Evolutionary conservation across 306 rosid species (phyloP).

Genomic region (Vigna unguiculata): DNA sequence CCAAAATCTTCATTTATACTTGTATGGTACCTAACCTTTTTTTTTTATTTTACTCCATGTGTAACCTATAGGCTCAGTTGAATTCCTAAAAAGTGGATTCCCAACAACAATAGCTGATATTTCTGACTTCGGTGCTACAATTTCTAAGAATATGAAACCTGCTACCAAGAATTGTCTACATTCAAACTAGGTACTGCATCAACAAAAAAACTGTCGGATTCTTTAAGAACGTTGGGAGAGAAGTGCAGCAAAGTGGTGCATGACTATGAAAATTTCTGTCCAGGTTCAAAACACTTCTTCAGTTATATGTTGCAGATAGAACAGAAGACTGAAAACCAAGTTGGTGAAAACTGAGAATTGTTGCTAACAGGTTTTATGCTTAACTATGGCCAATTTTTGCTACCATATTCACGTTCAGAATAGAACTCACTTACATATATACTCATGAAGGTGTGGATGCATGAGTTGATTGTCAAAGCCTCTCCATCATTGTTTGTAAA

Average conservation of each 20-base stretch:
- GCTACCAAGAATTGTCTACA: conserved; percentile 4
- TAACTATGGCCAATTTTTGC: neutral
- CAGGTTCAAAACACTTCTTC: conserved; percentile 16
- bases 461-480: neutral
- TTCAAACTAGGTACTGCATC: conserved; percentile 19
- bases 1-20: no score
- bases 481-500: neutral
- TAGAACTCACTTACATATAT: neutral
- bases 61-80: no score
- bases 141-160: neutral
- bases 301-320: neutral
- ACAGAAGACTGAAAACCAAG: neutral
- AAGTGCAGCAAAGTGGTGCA: conserved; percentile 13
- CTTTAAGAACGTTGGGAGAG: conserved; percentile 37
- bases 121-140: no score
- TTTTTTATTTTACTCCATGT: no score
- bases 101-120: no score
- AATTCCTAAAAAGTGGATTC: no score
- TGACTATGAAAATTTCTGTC: neutral
- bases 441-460: neutral
- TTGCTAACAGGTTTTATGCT: neutral
- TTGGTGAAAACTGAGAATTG: neutral
- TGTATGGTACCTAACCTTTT: no score
- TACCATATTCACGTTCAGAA: neutral
- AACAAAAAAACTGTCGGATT: conserved; percentile 35